Conservation (phyloP, 192 early-diverging fungal genomes). For the Coemansia sp. region DNA sequence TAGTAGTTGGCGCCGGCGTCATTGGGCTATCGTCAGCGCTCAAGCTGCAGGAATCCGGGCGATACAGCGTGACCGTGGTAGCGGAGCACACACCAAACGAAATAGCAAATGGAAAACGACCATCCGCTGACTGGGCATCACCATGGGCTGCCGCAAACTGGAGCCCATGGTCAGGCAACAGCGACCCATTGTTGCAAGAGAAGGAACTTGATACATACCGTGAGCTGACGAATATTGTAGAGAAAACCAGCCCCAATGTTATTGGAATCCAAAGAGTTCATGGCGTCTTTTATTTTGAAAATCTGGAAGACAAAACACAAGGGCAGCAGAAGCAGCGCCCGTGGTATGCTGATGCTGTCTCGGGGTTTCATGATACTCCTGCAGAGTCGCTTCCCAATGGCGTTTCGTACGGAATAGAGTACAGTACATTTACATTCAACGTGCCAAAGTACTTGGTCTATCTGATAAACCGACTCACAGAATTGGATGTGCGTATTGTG, state of each 20-base stretch:
- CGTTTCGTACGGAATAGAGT: conserved; percentile 25
- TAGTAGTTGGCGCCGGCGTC: conserved; percentile 63
- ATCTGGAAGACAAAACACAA: neutral
- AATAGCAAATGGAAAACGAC: neutral
- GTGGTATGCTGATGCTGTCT: conserved; percentile 20
- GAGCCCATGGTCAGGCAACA: conserved; percentile 56
- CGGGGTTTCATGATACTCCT: conserved; percentile 5
- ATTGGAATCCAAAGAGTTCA: conserved; percentile 25
- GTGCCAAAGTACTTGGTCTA: conserved; percentile 41
- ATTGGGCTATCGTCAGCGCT: conserved; percentile 60
- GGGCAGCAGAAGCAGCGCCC: neutral
- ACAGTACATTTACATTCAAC: conserved; percentile 39
- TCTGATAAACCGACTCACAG: conserved; percentile 17
- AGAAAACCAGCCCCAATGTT: conserved; percentile 7
- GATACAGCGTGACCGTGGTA: conserved; percentile 48
- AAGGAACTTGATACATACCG: conserved; percentile 34
- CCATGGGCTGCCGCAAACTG: conserved; percentile 67
- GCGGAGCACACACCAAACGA: conserved; percentile 30
- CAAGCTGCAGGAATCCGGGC: conserved; percentile 37
- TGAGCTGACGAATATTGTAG: conserved; percentile 20
- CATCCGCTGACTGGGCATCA: conserved; percentile 51
- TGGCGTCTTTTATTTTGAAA: conserved; percentile 19
- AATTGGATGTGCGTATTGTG: conserved; percentile 14
- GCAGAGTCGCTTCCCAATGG: conserved; percentile 13
- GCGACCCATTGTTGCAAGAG: conserved; percentile 44